Evolutionary conservation across 73 alveolate genomes (phyloP).

Genomic region (Tetrahymena malaccensis): DNA sequence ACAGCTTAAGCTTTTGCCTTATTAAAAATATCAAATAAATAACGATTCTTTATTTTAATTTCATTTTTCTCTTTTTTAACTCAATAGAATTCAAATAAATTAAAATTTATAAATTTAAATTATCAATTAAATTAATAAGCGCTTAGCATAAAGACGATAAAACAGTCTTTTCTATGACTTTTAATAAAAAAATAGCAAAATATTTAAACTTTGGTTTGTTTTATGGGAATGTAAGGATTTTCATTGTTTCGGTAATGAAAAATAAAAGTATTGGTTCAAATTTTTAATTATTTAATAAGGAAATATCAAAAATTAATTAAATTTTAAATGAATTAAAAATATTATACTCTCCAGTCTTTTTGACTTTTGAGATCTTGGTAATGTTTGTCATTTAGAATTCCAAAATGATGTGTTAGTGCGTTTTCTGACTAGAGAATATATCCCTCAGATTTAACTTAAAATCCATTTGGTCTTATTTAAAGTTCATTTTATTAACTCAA

Average conservation of each 20-base stretch:
- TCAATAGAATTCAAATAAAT: too few species aligned
- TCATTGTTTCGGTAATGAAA: too few species aligned
- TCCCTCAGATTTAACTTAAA: not conserved
- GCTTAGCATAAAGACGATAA: too few species aligned
- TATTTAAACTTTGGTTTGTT: too few species aligned
- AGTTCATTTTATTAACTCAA: not conserved
- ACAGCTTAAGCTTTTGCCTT: not conserved
- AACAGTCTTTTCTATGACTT: too few species aligned
- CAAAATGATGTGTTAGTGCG: not conserved
- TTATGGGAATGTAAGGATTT: too few species aligned
- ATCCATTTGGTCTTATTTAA: not conserved
- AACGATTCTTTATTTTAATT: not conserved
- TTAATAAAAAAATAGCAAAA: too few species aligned
- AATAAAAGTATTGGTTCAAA: too few species aligned
- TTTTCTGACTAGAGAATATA: not conserved
- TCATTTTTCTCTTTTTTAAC: not conserved
- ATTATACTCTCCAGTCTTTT: not conserved
- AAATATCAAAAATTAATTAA: too few species aligned
- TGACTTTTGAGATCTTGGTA: not conserved
- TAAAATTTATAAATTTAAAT: too few species aligned
- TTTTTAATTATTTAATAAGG: too few species aligned
- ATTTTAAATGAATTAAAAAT: not conserved
- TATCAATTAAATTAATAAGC: too few species aligned
- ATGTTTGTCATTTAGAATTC: not conserved
- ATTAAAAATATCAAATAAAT: not conserved